Evolutionary conservation across 2,329 filamentous ascomycete genomes (phyloP).

Genomic region (Colletotrichum tamarilloi): DNA sequence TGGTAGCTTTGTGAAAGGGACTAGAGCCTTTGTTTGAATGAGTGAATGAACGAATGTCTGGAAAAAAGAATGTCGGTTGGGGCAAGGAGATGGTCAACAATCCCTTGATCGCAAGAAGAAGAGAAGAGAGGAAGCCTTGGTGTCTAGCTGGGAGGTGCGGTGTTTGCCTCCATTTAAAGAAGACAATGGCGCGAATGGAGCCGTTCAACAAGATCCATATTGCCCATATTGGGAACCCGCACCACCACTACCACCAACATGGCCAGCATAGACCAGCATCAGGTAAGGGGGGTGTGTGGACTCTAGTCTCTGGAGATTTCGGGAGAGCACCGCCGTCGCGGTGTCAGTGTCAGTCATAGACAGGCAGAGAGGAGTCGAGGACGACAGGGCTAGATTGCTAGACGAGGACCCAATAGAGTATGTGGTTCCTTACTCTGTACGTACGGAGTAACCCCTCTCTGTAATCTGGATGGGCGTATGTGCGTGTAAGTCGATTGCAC

Average conservation of each 20-base stretch:
- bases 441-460: background rate
- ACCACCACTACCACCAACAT: background rate
- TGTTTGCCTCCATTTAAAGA: constrained; percentile 23
- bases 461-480: background rate
- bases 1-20: background rate
- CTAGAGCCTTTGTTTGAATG: constrained; percentile 10
- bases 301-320: background rate
- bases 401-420: background rate
- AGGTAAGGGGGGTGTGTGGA: background rate
- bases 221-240: background rate
- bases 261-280: background rate
- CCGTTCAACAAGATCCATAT: constrained; percentile 8
- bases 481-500: constrained; percentile 20
- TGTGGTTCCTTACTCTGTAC: background rate
- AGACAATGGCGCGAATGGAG: constrained; percentile 15
- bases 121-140: background rate
- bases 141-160: background rate
- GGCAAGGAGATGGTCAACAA: constrained; percentile 35
- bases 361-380: background rate
- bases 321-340: background rate
- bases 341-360: background rate
- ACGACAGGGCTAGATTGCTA: background rate
- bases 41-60: constrained; percentile 26
- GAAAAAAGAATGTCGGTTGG: constrained; percentile 29
- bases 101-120: constrained; percentile 25